phyloP scores from a whole-genome alignment of 192 early-diverging fungal species.

The Linderina pennispora region DNA sequence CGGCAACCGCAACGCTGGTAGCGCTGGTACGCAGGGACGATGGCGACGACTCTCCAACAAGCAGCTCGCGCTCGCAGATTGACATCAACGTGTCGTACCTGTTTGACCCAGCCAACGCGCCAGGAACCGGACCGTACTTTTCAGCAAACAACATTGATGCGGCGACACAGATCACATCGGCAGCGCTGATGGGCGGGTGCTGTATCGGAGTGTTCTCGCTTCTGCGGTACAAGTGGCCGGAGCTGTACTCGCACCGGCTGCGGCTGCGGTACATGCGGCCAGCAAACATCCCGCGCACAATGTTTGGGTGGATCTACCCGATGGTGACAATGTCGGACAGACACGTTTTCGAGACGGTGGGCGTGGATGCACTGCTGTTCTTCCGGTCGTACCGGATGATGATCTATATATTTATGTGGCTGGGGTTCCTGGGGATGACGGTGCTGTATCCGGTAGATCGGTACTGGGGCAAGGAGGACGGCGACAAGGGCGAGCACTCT shows the following conservation, averaged over 20 bases:
- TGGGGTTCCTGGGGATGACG: constrained; percentile 33
- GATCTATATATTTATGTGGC: constrained; percentile 38
- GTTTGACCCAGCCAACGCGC: constrained; percentile 43
- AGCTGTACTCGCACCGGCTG: constrained; percentile 46
- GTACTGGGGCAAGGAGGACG: constrained; percentile 23
- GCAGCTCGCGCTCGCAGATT: too few relatives aligned
- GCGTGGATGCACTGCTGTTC: constrained; percentile 41
- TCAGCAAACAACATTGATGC: constrained; percentile 41
- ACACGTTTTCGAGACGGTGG: constrained; percentile 45
- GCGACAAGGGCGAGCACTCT: constrained; percentile 13
- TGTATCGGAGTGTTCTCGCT: constrained; percentile 35
- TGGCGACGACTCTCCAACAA: not conserved
- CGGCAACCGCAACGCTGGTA: too few relatives aligned
- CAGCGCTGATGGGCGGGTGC: constrained; percentile 32
- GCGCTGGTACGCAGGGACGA: not conserved
- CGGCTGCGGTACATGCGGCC: constrained; percentile 45
- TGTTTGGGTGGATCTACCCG: constrained; percentile 46
- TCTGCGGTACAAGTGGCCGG: constrained; percentile 40
- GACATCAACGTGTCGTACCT: constrained; percentile 23
- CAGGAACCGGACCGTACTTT: constrained; percentile 42
- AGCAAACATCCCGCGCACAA: constrained; percentile 32
- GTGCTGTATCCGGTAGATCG: constrained; percentile 38
- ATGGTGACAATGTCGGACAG: constrained; percentile 42
- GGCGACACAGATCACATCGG: constrained; percentile 39
- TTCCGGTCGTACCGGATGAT: constrained; percentile 43